These are phyloP conservation scores for Trichophyton mentagrophytes DNA, from an alignment of 2,329 filamentous ascomycete species.

Conservation along the genomic window DNA sequence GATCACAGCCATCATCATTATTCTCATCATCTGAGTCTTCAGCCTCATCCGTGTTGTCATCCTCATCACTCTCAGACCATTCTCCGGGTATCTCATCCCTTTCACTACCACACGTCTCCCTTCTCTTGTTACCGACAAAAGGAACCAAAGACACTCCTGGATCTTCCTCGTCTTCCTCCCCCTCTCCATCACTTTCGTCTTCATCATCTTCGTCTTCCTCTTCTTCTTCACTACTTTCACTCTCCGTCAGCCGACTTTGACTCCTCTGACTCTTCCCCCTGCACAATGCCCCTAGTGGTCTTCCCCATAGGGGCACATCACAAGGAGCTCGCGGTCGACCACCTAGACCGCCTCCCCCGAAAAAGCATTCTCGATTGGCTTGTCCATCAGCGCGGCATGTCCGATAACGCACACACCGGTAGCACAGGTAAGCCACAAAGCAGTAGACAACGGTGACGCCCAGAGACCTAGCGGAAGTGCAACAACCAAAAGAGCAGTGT, in stretches of 20 bases:
- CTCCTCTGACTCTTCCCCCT: conserved; percentile 48
- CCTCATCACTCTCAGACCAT: not conserved
- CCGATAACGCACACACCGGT: conserved; percentile 87
- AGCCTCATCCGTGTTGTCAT: not conserved
- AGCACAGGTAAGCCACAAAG: conserved; percentile 92
- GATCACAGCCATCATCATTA: conserved; percentile 19
- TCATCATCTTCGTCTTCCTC: conserved; percentile 27
- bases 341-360: conserved; percentile 99
- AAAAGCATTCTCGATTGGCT: conserved; percentile 99
- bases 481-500: conserved; percentile 73
- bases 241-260: conserved; percentile 50
- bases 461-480: conserved; percentile 74
- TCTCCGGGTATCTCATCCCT: not conserved
- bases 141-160: conserved; percentile 13
- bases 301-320: conserved; percentile 92
- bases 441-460: conserved; percentile 69
- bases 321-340: conserved; percentile 99
- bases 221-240: conserved; percentile 40
- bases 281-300: conserved; percentile 78
- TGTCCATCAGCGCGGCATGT: conserved; percentile 91
- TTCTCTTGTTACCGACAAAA: not conserved
- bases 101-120: not conserved
- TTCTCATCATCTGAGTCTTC: conserved; percentile 21
- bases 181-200: conserved; percentile 36
- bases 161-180: conserved; percentile 40